phyloP scores from a whole-genome alignment of 805 yeast genomes.

The Tetrapisispora arboricola region DNA sequence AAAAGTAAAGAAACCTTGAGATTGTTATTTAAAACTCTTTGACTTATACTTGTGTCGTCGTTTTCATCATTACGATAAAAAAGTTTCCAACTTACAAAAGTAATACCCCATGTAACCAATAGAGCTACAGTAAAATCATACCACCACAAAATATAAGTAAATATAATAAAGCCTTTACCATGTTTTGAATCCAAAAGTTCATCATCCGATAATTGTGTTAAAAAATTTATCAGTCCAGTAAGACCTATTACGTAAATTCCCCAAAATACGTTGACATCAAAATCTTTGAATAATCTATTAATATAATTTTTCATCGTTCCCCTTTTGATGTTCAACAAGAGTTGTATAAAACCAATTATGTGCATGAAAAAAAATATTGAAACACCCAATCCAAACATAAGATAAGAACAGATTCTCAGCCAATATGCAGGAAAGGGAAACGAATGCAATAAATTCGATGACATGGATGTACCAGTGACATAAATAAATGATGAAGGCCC shows the following conservation, averaged over 20 bases:
- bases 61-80: conserved; percentile 21
- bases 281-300: conserved; percentile 29
- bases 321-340: conserved; percentile 17
- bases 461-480: conserved; percentile 82
- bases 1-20: conserved; percentile 52
- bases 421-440: conserved; percentile 59
- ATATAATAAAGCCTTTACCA: conserved; percentile 35
- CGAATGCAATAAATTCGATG: conserved; percentile 46
- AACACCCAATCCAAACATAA: conserved; percentile 54
- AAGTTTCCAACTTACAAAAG: conserved; percentile 38
- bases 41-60: conserved; percentile 3
- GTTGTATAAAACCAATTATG: conserved; percentile 33
- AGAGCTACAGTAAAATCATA: conserved; percentile 46
- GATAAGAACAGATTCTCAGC: conserved; percentile 46
- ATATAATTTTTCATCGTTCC: conserved; percentile 16
- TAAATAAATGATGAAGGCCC: conserved; percentile 57
- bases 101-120: conserved; percentile 49
- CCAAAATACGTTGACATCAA: conserved; percentile 47
- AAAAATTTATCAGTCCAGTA: conserved; percentile 51
- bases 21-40: conserved; percentile 26
- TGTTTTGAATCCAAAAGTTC: conserved; percentile 2
- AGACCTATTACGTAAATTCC: conserved; percentile 80
- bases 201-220: conserved; percentile 36
- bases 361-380: conserved; percentile 37
- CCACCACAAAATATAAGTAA: conserved; percentile 67